Base-by-base conservation (phyloP, 1,139 yeast species). In the Saccharomycopsis hybrid region DNA sequence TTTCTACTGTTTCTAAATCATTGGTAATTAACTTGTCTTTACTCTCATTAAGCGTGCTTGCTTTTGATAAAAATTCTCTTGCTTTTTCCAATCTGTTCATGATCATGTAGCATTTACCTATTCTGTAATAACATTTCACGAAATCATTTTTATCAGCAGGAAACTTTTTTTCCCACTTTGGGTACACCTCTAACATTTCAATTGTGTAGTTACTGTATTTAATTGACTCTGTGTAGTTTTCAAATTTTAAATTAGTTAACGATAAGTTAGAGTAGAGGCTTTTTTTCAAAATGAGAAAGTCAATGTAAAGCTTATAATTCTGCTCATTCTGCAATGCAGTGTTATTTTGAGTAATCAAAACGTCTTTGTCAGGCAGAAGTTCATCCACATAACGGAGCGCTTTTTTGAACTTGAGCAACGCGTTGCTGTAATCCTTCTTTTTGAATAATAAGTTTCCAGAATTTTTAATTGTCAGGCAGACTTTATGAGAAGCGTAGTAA, bases 381-480 rank as follows among this genome's bases (percentile, higher is more conserved):
- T 83, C 92, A 72, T 80, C 80, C 32, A 82, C 74, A 57, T 84
- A 85, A 52, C 87, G 67, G 48, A 83, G 64, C 25, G 87, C 72
- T 62, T 85, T 85, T 44, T 62, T 67, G 60, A 81, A 85, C 61
- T 85, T 85, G 58, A 77, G 70, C 25, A 71, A 65, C 0, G 90
- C 82, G 46, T 77, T 75, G 40, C 69, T 58, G 49, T 63, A 70
- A 28, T 73, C 71, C 11, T 79, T 80, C 42, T 65, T 62, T 57
- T 82, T 82, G 58, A 80, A 78, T 9, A 85, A 60, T 8, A 74
- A 57, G 0, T 82, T 72, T 0, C 88, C 94, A 43, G 89, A 77
- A 35, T 78, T 80, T 57, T 85, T 85, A 44, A 85, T 84, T 25
- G 62, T 74, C 7, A 57, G 56, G 0, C 81, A 65, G 0, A 83